Evolutionary conservation across 2,329 filamentous ascomycete genomes (phyloP), one percentile per base, ranked within the genome.

Genomic region (Trichoderma atroviride): DNA sequence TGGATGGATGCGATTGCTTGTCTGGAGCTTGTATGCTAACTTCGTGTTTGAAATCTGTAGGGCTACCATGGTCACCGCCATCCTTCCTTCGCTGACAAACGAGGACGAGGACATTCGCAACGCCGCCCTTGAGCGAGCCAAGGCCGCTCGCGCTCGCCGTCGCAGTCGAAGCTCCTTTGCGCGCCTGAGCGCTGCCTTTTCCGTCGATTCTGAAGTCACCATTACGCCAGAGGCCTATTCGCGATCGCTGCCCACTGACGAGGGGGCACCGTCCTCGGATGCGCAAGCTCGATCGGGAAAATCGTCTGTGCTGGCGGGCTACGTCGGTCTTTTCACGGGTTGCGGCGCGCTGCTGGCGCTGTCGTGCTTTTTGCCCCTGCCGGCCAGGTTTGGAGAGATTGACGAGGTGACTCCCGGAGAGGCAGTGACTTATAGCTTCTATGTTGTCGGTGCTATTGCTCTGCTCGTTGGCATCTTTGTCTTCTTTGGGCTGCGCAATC

Each of bases 31-130:
- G 19, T n/a, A 13, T 2, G 37, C 52, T 57, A 31, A 66, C 61
- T 1, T 3, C n/a, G n/a, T 43, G 33, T 13, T 40, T 6, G 37
- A 7, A 35, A 64, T 27, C 13, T 16, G 24, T 55, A 89, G 87
- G 5, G 87, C 94, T 16, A 98, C 96, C 1, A 99, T 99, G 96
- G 96, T 99, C 24, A 98, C 96, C 10, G 96, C 96, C 4, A 93
- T 97, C 57, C 84, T 99, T 29, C 96, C 96, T 1, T 90, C 87
- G 13, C 80, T 91, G 73, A 89, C 88, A 5, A 86, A 86, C 71
- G 86, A 88, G 37, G 81, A 76, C 50, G 76, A 76, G 50, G 72
- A 75, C 1, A 72, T 69, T 50, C 76, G 73, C 70, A 71, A 76
- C 74, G 68, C 74, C 4, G 72, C 69, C 3, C 71, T 73, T 22